Conservation (phyloP, 2,329 filamentous ascomycete species). For the Botrytis byssoidea region DNA sequence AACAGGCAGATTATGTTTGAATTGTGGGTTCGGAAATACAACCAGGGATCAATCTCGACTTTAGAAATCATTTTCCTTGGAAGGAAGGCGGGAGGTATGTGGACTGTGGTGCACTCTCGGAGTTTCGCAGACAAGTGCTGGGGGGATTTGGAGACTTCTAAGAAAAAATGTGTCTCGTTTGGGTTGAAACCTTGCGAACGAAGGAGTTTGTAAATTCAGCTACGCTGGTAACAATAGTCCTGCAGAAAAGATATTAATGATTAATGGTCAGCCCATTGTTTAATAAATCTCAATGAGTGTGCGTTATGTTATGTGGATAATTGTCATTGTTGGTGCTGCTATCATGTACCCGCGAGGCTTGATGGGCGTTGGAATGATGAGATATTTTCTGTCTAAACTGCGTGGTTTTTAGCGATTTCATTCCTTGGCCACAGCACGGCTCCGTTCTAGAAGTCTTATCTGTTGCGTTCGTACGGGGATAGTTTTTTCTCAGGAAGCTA, state of each 20-base stretch:
- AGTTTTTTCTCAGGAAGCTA: accelerated
- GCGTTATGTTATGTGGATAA: not conserved
- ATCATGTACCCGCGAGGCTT: not conserved
- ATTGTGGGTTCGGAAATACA: not conserved
- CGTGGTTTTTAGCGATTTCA: not conserved
- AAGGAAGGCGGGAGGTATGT: accelerated
- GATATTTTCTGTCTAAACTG: not conserved
- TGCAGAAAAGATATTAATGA: not conserved
- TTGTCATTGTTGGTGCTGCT: not conserved
- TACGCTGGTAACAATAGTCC: not conserved
- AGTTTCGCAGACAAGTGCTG: not conserved
- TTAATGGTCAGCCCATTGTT: not conserved
- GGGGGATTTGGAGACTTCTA: not conserved
- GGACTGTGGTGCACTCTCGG: not conserved
- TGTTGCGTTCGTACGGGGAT: not conserved
- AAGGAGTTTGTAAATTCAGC: no score
- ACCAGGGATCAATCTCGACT: not conserved
- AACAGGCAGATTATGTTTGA: not conserved
- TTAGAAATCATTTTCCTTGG: not conserved
- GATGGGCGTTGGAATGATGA: not conserved
- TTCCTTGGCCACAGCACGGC: not conserved
- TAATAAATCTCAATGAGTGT: not conserved
- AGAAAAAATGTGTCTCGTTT: no score
- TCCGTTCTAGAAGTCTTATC: not conserved
- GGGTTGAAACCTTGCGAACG: not conserved